phyloP scores from a whole-genome alignment of 805 yeast species.

The Ogataea saltuana region DNA sequence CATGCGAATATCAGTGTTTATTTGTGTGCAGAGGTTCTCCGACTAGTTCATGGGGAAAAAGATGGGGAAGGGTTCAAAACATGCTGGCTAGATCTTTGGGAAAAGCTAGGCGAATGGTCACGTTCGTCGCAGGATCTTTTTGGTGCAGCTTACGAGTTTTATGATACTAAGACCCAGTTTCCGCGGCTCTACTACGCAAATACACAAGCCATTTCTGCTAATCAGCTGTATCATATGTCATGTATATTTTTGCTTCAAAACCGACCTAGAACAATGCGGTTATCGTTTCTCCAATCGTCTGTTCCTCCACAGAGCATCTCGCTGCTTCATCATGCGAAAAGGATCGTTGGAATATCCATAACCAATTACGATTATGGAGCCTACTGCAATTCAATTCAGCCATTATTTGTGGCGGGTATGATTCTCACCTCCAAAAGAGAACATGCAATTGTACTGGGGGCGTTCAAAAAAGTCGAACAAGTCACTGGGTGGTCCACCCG shows the following conservation, averaged over 20 bases:
- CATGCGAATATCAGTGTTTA: conserved; percentile 44
- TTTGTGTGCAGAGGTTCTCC: conserved; percentile 38
- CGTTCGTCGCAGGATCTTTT: conserved; percentile 33
- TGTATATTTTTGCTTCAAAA: conserved; percentile 42
- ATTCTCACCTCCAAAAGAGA: conserved; percentile 27
- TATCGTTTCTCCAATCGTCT: conserved; percentile 21
- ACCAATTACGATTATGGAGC: conserved; percentile 34
- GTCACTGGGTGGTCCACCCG: conserved; percentile 32
- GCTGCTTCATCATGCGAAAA: conserved; percentile 38
- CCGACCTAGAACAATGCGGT: conserved; percentile 39
- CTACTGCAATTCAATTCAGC: conserved; percentile 29
- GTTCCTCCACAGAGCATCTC: conserved; percentile 25
- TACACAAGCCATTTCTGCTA: conserved; percentile 43
- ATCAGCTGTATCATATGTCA: conserved; percentile 44
- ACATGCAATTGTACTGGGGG: conserved; percentile 26
- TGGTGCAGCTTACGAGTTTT: conserved; percentile 34
- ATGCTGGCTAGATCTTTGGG: conserved; percentile 41
- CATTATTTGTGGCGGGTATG: conserved; percentile 30
- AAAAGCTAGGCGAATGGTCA: conserved; percentile 38
- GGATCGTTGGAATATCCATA: conserved; percentile 38
- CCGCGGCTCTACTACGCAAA: conserved; percentile 41
- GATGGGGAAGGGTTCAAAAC: conserved; percentile 34
- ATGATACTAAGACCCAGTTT: conserved; percentile 34
- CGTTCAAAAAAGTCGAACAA: conserved; percentile 28
- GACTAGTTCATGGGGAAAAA: conserved; percentile 31